These are phyloP conservation scores for Sarocladiaceae sp. DNA, from an alignment of 2,329 filamentous ascomycete genomes.

Conservation along the genomic window DNA sequence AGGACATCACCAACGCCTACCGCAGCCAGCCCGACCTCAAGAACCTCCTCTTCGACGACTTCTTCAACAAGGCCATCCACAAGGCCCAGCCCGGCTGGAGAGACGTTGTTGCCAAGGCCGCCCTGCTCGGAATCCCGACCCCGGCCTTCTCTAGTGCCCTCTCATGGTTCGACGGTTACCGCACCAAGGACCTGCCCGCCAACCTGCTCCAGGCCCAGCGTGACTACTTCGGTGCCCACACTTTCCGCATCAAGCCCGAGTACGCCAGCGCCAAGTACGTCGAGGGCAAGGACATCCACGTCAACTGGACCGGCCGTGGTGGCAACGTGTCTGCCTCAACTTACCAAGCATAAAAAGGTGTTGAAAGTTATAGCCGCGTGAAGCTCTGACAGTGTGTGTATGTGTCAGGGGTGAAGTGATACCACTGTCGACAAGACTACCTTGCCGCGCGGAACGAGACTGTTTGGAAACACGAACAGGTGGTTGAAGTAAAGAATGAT, in stretches of 20 bases:
- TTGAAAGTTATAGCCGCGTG: not conserved
- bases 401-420: not conserved
- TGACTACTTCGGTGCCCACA: constrained; percentile 98
- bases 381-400: not conserved
- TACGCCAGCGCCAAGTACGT: constrained; percentile 73
- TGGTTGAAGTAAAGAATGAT: not conserved
- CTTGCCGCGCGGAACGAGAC: not conserved
- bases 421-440: not conserved
- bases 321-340: constrained; percentile 96
- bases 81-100: constrained; percentile 90
- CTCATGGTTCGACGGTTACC: constrained; percentile 98
- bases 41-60: constrained; percentile 98
- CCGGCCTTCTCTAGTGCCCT: constrained; percentile 96
- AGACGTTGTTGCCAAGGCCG: constrained; percentile 86
- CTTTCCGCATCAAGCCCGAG: constrained; percentile 85
- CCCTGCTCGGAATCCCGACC: constrained; percentile 90
- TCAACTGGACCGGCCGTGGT: constrained; percentile 99
- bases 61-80: constrained; percentile 99
- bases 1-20: constrained; percentile 98
- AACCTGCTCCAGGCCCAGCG: constrained; percentile 98
- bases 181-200: constrained; percentile 93
- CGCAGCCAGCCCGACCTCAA: constrained; percentile 89
- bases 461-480: not conserved
- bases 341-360: constrained; percentile 76
- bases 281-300: constrained; percentile 85